phyloP scores from a whole-genome alignment of 495 filamentous ascomycete genomes.

The Annulohypoxylon stygium region DNA sequence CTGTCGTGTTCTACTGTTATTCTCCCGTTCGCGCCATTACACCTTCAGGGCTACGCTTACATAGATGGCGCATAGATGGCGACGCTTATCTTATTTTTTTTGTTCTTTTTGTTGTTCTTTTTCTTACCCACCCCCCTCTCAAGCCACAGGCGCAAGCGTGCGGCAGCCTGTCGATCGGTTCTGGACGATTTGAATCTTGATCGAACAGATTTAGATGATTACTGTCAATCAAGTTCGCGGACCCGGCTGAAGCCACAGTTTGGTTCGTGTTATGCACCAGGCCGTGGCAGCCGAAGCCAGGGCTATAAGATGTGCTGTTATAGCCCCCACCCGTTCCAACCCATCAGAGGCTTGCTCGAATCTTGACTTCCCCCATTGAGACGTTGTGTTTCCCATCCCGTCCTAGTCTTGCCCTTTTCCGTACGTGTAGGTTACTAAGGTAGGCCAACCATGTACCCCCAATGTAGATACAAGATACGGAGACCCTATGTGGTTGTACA shows the following conservation, averaged over 20 bases:
- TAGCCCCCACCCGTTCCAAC: constrained; percentile 41
- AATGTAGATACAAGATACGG: constrained; percentile 29
- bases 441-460: constrained; percentile 21
- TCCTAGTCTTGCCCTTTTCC: constrained; percentile 43
- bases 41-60: constrained; percentile 1
- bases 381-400: constrained; percentile 37
- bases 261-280: constrained; percentile 52
- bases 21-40: constrained; percentile 33
- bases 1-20: constrained; percentile 46
- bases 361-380: constrained; percentile 44
- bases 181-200: constrained; percentile 46
- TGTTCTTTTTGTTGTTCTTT: constrained; percentile 1
- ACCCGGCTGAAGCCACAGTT: constrained; percentile 46
- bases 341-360: constrained; percentile 35
- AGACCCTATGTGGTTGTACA: constrained; percentile 29
- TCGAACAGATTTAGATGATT: constrained; percentile 42
- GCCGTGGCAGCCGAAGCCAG: constrained; percentile 50
- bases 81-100: not conserved
- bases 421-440: constrained; percentile 39
- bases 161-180: constrained; percentile 38
- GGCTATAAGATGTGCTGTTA: constrained; percentile 53
- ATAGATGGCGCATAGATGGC: not conserved
- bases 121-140: constrained; percentile 18
- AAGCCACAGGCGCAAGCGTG: constrained; percentile 47
- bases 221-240: constrained; percentile 43